Evolutionary conservation across 306 rosid genomes (phyloP).

Genomic region (Lablab purpureus): DNA sequence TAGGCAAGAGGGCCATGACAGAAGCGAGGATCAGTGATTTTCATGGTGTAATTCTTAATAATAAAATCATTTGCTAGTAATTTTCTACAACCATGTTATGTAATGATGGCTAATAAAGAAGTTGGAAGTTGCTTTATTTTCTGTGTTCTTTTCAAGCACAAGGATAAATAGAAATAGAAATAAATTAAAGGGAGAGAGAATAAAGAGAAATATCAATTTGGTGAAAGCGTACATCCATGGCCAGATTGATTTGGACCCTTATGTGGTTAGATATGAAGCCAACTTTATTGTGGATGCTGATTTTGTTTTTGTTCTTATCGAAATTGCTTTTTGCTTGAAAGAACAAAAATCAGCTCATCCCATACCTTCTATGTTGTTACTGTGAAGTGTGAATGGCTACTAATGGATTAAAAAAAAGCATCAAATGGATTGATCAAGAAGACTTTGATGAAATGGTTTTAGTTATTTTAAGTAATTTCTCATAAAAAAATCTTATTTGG

Average conservation of each 20-base stretch:
- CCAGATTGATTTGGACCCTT: constrained; percentile 12
- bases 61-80: constrained; percentile 50
- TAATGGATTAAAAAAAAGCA: background rate
- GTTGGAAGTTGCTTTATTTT: constrained; percentile 36
- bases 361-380: constrained; percentile 8
- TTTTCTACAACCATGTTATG: constrained; percentile 50
- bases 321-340: constrained; percentile 43
- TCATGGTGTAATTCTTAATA: constrained; percentile 48
- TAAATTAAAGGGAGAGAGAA: constrained; percentile 4
- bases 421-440: background rate
- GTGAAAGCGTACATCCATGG: constrained; percentile 35
- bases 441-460: too few species aligned
- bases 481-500: too few species aligned
- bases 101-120: background rate
- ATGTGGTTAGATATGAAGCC: constrained; percentile 40
- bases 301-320: constrained; percentile 49
- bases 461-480: too few species aligned
- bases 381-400: too few species aligned
- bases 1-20: constrained; percentile 55
- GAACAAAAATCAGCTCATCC: constrained; percentile 31
- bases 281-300: constrained; percentile 40
- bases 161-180: constrained; percentile 28
- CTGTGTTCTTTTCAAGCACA: constrained; percentile 51
- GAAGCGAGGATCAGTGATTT: constrained; percentile 49
- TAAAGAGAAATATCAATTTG: constrained; percentile 37